A percentile compares a stretch with the other conserved stretches of the same genome.
These are phyloP conservation scores for Verticillium longisporum DNA, from an alignment of 2,329 filamentous ascomycete species.

Conservation along the genomic window DNA sequence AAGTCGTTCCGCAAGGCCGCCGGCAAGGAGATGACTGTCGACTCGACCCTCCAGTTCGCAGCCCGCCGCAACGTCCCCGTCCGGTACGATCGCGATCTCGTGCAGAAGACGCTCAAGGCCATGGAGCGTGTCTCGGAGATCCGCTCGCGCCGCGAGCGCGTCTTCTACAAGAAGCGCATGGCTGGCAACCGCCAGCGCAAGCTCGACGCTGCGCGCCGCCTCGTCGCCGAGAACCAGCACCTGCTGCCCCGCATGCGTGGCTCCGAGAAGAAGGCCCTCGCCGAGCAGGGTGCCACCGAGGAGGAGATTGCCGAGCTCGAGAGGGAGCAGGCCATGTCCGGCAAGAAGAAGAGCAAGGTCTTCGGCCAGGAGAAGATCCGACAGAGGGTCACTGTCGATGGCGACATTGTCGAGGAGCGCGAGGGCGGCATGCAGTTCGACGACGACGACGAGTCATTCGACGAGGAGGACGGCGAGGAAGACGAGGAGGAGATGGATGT, in stretches of 20 bases:
- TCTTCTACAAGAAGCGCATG: conserved; percentile 93
- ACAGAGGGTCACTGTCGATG: conserved; percentile 28
- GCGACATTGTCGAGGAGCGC: conserved; percentile 22
- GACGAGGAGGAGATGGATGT: conserved; percentile 24
- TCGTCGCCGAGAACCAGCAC: conserved; percentile 89
- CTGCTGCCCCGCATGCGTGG: conserved; percentile 69
- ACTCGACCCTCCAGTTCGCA: conserved; percentile 87
- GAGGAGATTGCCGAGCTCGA: conserved; percentile 43
- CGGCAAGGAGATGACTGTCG: conserved; percentile 85
- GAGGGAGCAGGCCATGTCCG: conserved; percentile 19
- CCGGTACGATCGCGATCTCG: conserved; percentile 90
- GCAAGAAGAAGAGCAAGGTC: conserved; percentile 21
- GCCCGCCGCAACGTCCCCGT: conserved; percentile 90
- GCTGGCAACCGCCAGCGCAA: conserved; percentile 80
- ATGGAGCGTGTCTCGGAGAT: conserved; percentile 92
- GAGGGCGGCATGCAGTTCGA: conserved; percentile 13
- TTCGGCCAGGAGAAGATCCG: conserved; percentile 36
- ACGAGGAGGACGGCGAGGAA: conserved; percentile 11
- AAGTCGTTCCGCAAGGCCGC: conserved; percentile 86
- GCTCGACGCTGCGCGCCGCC: conserved; percentile 72
- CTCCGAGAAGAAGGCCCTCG: conserved; percentile 53
- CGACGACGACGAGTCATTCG: conserved; percentile 10
- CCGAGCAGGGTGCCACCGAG: conserved; percentile 37
- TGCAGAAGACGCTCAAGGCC: conserved; percentile 79
- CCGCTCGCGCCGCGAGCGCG: conserved; percentile 72